Conservation (phyloP, 2,329 filamentous ascomycete species). For the Pseudogymnoascus sp. region DNA sequence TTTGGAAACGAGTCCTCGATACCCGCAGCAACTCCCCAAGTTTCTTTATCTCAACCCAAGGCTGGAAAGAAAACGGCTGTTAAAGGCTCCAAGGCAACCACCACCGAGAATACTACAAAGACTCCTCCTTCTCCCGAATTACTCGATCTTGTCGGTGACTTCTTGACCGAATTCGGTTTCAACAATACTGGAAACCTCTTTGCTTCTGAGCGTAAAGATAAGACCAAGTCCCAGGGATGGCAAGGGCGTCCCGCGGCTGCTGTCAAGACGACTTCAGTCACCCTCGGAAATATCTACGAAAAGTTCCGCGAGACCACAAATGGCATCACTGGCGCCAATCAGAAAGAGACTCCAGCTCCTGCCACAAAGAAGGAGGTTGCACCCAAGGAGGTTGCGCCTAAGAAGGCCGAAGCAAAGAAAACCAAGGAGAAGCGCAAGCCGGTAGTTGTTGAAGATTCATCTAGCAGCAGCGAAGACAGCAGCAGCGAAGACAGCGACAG, state of each 20-base stretch:
- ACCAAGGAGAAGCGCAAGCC: constrained; percentile 16
- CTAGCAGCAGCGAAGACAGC: constrained; percentile 30
- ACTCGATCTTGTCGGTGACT: constrained; percentile 58
- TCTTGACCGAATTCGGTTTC: constrained; percentile 61
- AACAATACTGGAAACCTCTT: constrained; percentile 54
- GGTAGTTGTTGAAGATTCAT: constrained; percentile 22
- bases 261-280: constrained; percentile 23
- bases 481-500: constrained; percentile 31
- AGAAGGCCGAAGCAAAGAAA: constrained; percentile 27
- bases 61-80: constrained; percentile 13
- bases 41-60: constrained; percentile 11
- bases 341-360: neutral
- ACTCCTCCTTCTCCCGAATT: constrained; percentile 50
- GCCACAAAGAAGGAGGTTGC: constrained; percentile 18
- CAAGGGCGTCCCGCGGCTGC: constrained; percentile 18
- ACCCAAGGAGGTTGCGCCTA: constrained; percentile 21
- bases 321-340: constrained; percentile 9
- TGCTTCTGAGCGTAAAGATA: constrained; percentile 50
- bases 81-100: neutral
- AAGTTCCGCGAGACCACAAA: constrained; percentile 32
- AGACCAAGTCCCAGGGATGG: constrained; percentile 37
- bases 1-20: constrained; percentile 22
- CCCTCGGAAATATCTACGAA: constrained; percentile 30
- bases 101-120: constrained; percentile 17
- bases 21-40: constrained; percentile 11